Percentiles rank a stretch among this genome's conserved stretches.
phyloP scores from a whole-genome alignment of 306 rosid genomes.

The Medicago truncatula region DNA sequence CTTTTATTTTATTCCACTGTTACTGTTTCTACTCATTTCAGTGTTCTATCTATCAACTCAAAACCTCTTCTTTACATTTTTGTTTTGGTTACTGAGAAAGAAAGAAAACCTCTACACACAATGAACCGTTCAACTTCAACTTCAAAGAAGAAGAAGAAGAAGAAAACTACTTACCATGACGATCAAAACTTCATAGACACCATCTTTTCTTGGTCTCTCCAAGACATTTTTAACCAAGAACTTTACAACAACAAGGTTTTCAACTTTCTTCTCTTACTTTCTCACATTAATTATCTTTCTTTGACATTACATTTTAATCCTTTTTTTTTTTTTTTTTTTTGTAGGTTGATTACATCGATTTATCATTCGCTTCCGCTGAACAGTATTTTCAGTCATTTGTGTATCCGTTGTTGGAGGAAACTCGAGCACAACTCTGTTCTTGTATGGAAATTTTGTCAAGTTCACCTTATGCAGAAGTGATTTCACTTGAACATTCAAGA shows the following conservation, averaged over 20 bases:
- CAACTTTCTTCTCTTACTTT: background rate
- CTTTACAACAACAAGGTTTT: conserved; percentile 55
- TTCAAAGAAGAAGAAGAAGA: conserved; percentile 17
- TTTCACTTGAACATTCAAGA: conserved; percentile 40
- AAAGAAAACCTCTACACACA: background rate
- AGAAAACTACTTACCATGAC: background rate
- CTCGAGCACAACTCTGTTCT: conserved; percentile 59
- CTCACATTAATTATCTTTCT: background rate
- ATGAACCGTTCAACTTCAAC: conserved; percentile 44
- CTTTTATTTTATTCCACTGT: too few species aligned
- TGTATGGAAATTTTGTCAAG: conserved; percentile 56
- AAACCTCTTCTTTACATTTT: background rate
- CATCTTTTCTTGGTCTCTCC: conserved; percentile 67
- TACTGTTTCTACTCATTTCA: too few species aligned
- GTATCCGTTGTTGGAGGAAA: conserved; percentile 74
- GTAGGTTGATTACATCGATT: conserved; percentile 63
- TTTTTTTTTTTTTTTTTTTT: background rate
- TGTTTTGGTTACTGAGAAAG: background rate
- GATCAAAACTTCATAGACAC: conserved; percentile 40
- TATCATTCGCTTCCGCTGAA: conserved; percentile 47
- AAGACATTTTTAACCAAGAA: conserved; percentile 54
- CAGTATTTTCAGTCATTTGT: conserved; percentile 56
- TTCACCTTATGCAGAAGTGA: conserved; percentile 63
- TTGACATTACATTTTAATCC: background rate
- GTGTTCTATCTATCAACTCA: background rate